Evolutionary conservation across 768 basidiomycete genomes (phyloP).

Genomic region (Candolleomyces efflorescens): DNA sequence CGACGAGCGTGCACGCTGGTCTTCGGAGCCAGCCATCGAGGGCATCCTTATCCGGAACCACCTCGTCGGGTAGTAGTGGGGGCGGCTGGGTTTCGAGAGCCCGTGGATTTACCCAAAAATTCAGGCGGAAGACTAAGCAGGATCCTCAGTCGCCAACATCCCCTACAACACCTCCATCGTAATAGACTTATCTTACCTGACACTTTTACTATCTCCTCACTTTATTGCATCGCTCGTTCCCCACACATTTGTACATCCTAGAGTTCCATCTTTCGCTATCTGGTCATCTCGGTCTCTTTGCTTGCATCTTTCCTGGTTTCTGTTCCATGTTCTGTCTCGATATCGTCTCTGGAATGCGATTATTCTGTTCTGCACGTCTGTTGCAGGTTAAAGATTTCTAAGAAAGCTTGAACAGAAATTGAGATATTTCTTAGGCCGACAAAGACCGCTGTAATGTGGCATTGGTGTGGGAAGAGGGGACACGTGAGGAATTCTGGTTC

Average conservation of each 20-base stretch:
- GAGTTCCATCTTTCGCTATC: not conserved
- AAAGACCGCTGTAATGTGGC: not conserved
- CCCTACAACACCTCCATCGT: not conserved
- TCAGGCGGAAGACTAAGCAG: constrained; percentile 34
- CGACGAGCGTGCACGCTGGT: constrained; percentile 22
- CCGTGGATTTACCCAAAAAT: constrained; percentile 37
- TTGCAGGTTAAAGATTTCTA: not conserved
- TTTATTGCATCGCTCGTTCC: not conserved
- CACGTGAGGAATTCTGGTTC: not conserved
- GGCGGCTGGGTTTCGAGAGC: constrained; percentile 31
- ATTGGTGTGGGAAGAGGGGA: not conserved
- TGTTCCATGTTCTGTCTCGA: not conserved
- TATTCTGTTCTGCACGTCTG: not conserved
- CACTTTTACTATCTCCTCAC: not conserved
- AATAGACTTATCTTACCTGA: not conserved
- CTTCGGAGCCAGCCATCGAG: constrained; percentile 34
- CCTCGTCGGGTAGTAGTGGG: constrained; percentile 12
- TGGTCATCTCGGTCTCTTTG: not conserved
- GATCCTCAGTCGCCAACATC: not conserved
- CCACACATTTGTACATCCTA: not conserved
- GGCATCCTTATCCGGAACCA: constrained; percentile 20
- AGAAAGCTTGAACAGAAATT: not conserved
- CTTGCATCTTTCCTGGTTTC: not conserved
- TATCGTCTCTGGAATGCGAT: not conserved
- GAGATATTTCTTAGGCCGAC: too few species aligned